These are phyloP conservation scores for Scenedesmus sp. DNA, from an alignment of 163 green algal species.

Conservation along the genomic window DNA sequence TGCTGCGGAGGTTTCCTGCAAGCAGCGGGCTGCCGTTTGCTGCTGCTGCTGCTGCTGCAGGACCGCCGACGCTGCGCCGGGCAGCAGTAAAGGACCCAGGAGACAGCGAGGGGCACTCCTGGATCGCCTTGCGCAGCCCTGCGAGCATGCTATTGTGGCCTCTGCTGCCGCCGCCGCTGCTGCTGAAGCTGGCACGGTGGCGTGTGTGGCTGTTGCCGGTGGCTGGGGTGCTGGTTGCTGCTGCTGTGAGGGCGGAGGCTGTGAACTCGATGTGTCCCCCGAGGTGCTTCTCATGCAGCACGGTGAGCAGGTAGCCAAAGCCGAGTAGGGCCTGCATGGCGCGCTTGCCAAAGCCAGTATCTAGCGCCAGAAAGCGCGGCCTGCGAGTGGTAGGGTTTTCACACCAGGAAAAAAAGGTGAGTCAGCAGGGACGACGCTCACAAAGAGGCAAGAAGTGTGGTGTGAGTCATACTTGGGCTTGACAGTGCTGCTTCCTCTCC, in stretches of 20 bases:
- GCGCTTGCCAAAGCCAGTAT: neutral
- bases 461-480: too few relatives aligned
- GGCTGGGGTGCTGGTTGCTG: neutral
- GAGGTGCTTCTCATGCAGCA: slow-evolving; percentile 38
- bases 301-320: slow-evolving; percentile 43
- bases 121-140: neutral
- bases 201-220: slow-evolving; percentile 10
- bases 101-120: neutral
- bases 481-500: too few relatives aligned
- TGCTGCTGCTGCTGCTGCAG: slow-evolving; percentile 11
- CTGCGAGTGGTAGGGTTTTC: neutral
- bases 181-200: neutral
- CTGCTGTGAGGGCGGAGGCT: slow-evolving; percentile 1
- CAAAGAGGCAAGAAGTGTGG: too few relatives aligned
- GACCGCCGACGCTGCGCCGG: neutral
- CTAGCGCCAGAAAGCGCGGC: neutral
- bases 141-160: neutral
- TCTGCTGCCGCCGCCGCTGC: neutral
- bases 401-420: neutral
- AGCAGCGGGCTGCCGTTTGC: neutral
- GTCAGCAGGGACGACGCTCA: neutral
- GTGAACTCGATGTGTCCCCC: slow-evolving; percentile 23
- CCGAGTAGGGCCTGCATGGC: slow-evolving; percentile 34
- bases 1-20: neutral
- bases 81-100: too few relatives aligned